Evolutionary conservation across 495 filamentous ascomycete genomes (phyloP), one percentile per base, ranked within the genome.

Genomic region (Evernia prunastri): DNA sequence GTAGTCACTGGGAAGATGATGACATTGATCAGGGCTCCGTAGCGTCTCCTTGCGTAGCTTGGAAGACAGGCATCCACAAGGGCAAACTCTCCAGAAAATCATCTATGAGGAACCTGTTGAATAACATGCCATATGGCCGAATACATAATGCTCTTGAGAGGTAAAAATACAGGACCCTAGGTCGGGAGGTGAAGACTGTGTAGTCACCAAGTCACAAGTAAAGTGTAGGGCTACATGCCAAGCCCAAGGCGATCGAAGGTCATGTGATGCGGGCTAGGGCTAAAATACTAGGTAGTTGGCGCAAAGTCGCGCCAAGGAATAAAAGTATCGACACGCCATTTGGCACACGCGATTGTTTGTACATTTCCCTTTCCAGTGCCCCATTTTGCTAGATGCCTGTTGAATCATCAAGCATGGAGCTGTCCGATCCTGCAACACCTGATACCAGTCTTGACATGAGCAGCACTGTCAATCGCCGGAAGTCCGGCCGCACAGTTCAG

Each of bases 401-500:
- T 23, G 65, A 65, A 56, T 64, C 70, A 17, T 69, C 66, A 56
- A 78, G 67, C 72, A 84, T 84, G 79, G 84, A 87, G 69, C 78
- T 80, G 60, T 80, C 82, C 68, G 81, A 84, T 54, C 68, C 68
- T n/a, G 56, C 58, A 58, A 72, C 64, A 27, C 66, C 71, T 23
- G 61, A 67, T 27, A 63, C 58, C 17, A 67, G 63, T 62, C 45
- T 67, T 40, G 69, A 67, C 54, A 64, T 61, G 59, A 81, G 79
- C 69, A 79, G 79, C 69, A 79, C 83, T 67, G 80, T 84, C 73
- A 80, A 80, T 76, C 71, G 87, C 72, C 85, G 92, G 73, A 89
- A 89, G 70, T 96, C 91, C 56, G 89, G 89, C 78, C 89, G 92
- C 76, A 85, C 86, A 76, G 83, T 86, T 66, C 89, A 87, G 67